Conservation (phyloP, 2,329 filamentous ascomycete genomes). For the Blastomyces percursus region DNA sequence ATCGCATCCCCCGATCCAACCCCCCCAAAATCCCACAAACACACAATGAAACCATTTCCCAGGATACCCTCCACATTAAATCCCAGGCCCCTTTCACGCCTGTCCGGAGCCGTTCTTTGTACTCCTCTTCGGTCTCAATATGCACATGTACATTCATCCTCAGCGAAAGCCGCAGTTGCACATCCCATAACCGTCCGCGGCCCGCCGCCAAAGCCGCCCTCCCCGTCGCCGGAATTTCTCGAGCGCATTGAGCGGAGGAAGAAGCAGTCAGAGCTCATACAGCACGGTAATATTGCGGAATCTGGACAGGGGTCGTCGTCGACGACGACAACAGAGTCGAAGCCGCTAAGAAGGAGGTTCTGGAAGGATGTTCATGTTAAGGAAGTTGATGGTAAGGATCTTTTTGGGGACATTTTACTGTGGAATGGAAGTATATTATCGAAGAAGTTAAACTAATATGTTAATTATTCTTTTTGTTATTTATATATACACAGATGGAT, state of each 20-base stretch:
- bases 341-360: conserved; percentile 60
- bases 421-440: too few species aligned
- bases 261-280: conserved; percentile 41
- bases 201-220: conserved; percentile 48
- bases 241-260: conserved; percentile 40
- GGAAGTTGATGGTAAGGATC: conserved; percentile 50
- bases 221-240: conserved; percentile 39
- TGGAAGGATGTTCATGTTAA: conserved; percentile 74
- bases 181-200: conserved; percentile 49
- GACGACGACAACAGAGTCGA: conserved; percentile 16
- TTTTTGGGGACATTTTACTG: not conserved
- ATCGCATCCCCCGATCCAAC: too few species aligned
- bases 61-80: not conserved
- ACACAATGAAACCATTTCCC: not conserved
- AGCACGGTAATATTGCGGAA: conserved; percentile 36
- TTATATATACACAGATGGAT: conserved; percentile 32
- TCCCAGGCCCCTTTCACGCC: not conserved
- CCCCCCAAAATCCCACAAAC: not conserved
- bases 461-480: not conserved
- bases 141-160: conserved; percentile 27
- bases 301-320: conserved; percentile 25
- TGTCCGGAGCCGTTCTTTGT: not conserved
- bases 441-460: not conserved
- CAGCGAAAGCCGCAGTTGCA: conserved; percentile 40
- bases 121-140: conserved; percentile 13